Evolutionary conservation across 768 basidiomycete genomes (phyloP).

Genomic region (Tulasnella sp.): DNA sequence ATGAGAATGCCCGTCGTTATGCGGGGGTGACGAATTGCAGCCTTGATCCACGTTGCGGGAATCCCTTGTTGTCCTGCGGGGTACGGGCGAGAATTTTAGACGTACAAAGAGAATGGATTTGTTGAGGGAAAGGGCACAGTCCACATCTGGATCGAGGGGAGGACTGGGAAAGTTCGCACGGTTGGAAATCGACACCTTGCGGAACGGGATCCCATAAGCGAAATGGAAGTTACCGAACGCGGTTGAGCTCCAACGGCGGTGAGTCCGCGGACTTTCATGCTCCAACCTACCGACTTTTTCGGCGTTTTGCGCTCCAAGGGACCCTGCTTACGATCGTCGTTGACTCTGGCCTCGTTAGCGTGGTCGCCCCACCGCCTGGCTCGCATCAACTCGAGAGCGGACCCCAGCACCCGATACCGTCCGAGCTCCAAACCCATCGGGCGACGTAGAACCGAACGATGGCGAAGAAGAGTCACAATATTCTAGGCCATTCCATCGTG

Average conservation of each 20-base stretch:
- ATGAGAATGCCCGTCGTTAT: neutral
- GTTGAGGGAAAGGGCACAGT: neutral
- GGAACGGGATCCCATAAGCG: neutral
- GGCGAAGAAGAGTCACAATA: neutral
- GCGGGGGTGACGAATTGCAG: neutral
- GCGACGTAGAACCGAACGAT: neutral
- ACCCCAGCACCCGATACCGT: neutral
- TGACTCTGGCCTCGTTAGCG: neutral
- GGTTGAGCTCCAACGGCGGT: constrained; percentile 6
- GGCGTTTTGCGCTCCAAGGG: neutral
- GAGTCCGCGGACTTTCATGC: constrained; percentile 9
- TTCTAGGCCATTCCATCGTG: neutral
- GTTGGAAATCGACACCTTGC: neutral
- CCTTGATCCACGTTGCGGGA: neutral
- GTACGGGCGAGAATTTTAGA: neutral
- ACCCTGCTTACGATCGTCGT: neutral
- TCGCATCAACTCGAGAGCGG: neutral
- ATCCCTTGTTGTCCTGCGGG: neutral
- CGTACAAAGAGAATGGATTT: neutral
- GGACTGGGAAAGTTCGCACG: neutral
- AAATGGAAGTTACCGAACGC: neutral
- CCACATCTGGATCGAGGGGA: neutral
- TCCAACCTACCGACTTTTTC: neutral
- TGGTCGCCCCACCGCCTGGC: neutral
- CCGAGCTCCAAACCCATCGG: constrained; percentile 5